phyloP scores from a whole-genome alignment of 352 stramenopile genomes.

The Phytophthora cryptogea region DNA sequence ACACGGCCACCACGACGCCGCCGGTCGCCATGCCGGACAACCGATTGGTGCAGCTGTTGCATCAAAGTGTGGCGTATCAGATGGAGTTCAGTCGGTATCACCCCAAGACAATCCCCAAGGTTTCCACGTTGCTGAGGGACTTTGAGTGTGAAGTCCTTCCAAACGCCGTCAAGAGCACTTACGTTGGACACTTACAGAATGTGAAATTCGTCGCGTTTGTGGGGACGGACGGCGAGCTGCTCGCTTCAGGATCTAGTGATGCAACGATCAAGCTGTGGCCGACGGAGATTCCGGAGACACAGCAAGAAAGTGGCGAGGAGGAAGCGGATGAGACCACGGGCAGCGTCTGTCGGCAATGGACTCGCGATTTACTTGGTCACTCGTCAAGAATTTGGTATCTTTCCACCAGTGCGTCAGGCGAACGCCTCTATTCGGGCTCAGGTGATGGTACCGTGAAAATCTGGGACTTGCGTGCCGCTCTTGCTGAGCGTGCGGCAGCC shows the following conservation, averaged over 20 bases:
- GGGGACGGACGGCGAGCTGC: conserved; percentile 78
- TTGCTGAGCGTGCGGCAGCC: conserved; percentile 43
- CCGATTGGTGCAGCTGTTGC: conserved; percentile 77
- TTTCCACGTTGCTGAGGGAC: conserved; percentile 81
- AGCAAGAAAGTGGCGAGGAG: conserved; percentile 30
- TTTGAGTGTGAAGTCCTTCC: conserved; percentile 89
- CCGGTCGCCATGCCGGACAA: conserved; percentile 67
- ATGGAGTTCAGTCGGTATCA: conserved; percentile 91
- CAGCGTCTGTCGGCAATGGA: conserved; percentile 57
- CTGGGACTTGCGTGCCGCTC: conserved; percentile 76
- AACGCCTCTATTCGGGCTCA: conserved; percentile 77
- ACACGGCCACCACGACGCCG: conserved; percentile 16
- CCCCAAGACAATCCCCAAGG: conserved; percentile 84
- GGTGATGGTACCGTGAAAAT: conserved; percentile 87
- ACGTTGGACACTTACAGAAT: conserved; percentile 86
- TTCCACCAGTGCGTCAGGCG: conserved; percentile 58
- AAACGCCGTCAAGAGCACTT: conserved; percentile 86
- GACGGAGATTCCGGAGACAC: conserved; percentile 50
- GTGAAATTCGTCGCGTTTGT: conserved; percentile 91
- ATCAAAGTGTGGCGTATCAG: conserved; percentile 89
- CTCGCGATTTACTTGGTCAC: conserved; percentile 70
- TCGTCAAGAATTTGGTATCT: conserved; percentile 89
- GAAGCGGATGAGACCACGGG: conserved; percentile 33
- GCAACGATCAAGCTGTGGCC: conserved; percentile 88
- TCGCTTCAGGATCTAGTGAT: conserved; percentile 87